These are phyloP conservation scores for Cercospora brassicicola DNA, from an alignment of 2,329 filamentous ascomycete species.

Conservation along the genomic window DNA sequence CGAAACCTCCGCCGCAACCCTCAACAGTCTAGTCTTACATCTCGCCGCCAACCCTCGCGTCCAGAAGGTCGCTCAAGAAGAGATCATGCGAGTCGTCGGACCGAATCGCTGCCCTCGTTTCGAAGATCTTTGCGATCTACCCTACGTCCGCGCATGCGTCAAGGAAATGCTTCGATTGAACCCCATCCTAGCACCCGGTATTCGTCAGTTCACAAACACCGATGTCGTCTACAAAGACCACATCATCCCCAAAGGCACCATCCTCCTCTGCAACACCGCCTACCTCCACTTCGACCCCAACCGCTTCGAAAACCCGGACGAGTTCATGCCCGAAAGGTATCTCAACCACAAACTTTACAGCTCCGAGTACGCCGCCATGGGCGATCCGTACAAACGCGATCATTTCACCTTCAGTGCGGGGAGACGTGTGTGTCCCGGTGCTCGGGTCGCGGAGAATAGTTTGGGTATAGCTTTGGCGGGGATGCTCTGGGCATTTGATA, in stretches of 20 bases:
- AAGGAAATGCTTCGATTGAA: constrained; percentile 4
- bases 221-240: constrained; percentile 7
- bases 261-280: background rate
- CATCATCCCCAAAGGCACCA: constrained; percentile 1
- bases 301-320: background rate
- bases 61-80: background rate
- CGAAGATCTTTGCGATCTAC: background rate
- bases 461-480: background rate
- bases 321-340: background rate
- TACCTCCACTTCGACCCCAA: background rate
- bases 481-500: background rate
- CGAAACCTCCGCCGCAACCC: background rate
- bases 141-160: background rate
- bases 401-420: background rate
- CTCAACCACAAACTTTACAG: background rate
- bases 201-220: background rate
- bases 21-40: background rate
- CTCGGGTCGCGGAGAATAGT: background rate
- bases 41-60: background rate
- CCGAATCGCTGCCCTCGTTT: background rate
- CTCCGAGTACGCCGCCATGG: background rate
- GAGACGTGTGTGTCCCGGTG: background rate
- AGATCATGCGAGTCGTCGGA: background rate
- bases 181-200: background rate
- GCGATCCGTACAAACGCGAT: background rate